These are phyloP conservation scores for Cyberlindnera bimundalis DNA, from an alignment of 805 yeast species.

Conservation along the genomic window DNA sequence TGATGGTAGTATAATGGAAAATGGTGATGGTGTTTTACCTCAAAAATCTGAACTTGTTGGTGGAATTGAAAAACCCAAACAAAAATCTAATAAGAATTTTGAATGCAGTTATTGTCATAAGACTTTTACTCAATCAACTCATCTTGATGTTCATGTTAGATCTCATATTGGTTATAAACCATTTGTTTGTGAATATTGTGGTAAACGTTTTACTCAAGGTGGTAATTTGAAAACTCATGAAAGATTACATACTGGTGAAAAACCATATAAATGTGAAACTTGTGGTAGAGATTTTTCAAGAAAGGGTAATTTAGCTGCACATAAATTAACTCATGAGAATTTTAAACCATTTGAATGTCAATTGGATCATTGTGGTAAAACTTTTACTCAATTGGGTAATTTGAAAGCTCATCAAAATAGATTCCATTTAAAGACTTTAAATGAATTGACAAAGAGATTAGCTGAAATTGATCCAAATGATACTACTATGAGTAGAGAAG, in stretches of 20 bases:
- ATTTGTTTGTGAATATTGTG: constrained; percentile 73
- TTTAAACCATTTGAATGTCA: constrained; percentile 76
- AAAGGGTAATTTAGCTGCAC: constrained; percentile 91
- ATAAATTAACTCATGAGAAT: constrained; percentile 75
- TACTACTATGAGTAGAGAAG: constrained; percentile 52
- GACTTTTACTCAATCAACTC: constrained; percentile 85
- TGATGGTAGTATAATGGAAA: constrained; percentile 67
- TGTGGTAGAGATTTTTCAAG: constrained; percentile 81
- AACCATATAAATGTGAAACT: constrained; percentile 76
- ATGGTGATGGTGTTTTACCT: constrained; percentile 47
- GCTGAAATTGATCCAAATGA: constrained; percentile 58
- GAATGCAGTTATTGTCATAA: constrained; percentile 78
- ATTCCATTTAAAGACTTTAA: constrained; percentile 73
- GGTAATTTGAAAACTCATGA: constrained; percentile 85
- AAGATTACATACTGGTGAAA: constrained; percentile 87
- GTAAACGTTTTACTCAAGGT: constrained; percentile 82
- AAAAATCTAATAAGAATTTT: constrained; percentile 47
- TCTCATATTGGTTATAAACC: constrained; percentile 88
- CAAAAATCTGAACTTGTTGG: constrained; percentile 68
- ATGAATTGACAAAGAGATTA: constrained; percentile 58
- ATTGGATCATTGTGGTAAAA: constrained; percentile 76
- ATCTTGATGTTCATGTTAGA: constrained; percentile 82
- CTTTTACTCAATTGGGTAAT: constrained; percentile 89
- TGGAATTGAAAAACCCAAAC: constrained; percentile 66
- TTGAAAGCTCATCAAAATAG: constrained; percentile 92